Conservation (phyloP, 768 basidiomycete genomes). For the Pulveroboletus sp. region DNA sequence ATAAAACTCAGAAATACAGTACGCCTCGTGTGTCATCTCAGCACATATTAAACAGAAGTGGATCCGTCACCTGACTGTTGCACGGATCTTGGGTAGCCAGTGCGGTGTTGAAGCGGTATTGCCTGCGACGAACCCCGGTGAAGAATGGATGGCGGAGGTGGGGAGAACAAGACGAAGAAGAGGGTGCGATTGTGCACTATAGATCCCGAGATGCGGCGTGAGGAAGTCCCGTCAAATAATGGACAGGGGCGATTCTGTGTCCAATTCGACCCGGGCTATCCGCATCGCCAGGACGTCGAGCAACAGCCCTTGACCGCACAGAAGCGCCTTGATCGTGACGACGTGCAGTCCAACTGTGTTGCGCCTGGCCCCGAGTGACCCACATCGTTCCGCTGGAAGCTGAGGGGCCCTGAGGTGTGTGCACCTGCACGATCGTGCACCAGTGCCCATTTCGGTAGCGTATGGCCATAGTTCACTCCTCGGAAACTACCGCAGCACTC, state of each 20-base stretch:
- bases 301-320: conserved; percentile 5
- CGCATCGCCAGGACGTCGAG: conserved; percentile 1
- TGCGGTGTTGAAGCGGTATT: conserved; percentile 18
- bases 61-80: conserved; percentile 9
- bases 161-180: conserved; percentile 17
- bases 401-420: conserved; percentile 34
- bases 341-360: conserved; percentile 30
- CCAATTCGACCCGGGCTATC: conserved; percentile 13
- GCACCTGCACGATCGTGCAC: conserved; percentile 36
- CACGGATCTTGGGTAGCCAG: conserved; percentile 6
- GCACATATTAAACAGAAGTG: conserved; percentile 9
- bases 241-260: conserved; percentile 25
- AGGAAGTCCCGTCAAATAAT: neutral
- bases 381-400: conserved; percentile 40
- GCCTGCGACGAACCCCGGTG: conserved; percentile 14
- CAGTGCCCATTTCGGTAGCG: conserved; percentile 30
- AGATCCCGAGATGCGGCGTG: no score
- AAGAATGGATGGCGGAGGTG: conserved; percentile 19
- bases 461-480: conserved; percentile 33
- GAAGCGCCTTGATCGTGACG: conserved; percentile 9
- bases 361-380: conserved; percentile 19
- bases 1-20: conserved; percentile 6
- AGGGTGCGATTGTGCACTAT: neutral
- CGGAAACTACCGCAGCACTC: conserved; percentile 9
- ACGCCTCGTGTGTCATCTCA: conserved; percentile 18